Base-by-base conservation (phyloP, 1,139 yeast species). In the Yamadazyma diospyri region DNA sequence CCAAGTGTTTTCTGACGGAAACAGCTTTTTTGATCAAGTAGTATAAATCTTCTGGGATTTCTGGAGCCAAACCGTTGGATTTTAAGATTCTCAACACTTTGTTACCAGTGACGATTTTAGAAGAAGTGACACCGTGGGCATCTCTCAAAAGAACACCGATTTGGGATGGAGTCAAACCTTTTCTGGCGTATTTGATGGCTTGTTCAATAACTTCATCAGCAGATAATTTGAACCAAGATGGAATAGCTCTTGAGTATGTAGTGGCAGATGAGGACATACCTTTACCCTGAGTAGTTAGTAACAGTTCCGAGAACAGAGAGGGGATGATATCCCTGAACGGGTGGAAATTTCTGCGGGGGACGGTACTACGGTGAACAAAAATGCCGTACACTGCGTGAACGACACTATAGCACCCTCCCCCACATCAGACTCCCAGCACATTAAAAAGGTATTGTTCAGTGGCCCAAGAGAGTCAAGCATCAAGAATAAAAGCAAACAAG, bases 11-110 rank as follows among this genome's bases (percentile, higher is more conserved):
- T 87, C 99, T 89, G 72, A 94, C 96, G 56, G 97, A 67, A 63
- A 92, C 97, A 70, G 99, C 99, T 83, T 92, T 92, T 89, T 92
- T 92, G 69, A 92, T 94, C 76, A 92, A 85, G 76, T 76, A 89
- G 94, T 92, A 92, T 66, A 92, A 85, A 71, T 92, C 99, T 81
- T 92, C 99, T 75, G 99, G 99, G 64, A 92, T 84, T 76, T 92
- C 98, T 72, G 99, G 97, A 64, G 97, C 98, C 68, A 94, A 82
- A 85, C 98, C 99, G 79, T 88, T 87, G 51, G 97, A 84, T 77
- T 89, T 94, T 72, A 92, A 82, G 78, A 92, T 88, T 84, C 99
- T 89, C 73, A 92, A 83, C 66, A 92, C 83, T 87, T 94, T 94
- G 96, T 89, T 89, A 81, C 97, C 97, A 57, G 98, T 92, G 74